These are phyloP conservation scores for Pilatotrama ljubarskyi DNA, from an alignment of 768 basidiomycete species.

Conservation along the genomic window DNA sequence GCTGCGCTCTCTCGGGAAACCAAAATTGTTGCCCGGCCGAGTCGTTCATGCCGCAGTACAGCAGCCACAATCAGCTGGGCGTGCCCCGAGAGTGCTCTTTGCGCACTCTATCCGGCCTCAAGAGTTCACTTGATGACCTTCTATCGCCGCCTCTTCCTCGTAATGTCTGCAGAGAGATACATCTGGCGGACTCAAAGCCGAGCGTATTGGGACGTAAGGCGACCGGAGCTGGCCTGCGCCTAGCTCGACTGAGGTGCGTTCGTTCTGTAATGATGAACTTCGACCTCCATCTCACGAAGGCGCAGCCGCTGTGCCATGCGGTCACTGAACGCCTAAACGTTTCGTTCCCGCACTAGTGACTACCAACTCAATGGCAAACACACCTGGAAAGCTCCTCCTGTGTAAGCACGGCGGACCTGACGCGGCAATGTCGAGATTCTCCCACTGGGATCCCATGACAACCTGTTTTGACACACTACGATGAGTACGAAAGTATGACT, in stretches of 20 bases:
- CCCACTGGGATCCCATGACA: neutral
- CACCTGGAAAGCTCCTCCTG: neutral
- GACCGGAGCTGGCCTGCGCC: too few relatives aligned
- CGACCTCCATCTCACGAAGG: neutral
- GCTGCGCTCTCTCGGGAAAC: neutral
- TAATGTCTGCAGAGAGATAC: too few relatives aligned
- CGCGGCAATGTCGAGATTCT: neutral
- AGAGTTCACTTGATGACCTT: too few relatives aligned
- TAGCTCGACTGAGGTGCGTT: too few relatives aligned
- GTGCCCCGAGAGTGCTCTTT: too few relatives aligned
- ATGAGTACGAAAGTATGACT: neutral
- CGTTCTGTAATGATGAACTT: neutral
- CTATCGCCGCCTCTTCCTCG: too few relatives aligned
- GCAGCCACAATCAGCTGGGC: neutral
- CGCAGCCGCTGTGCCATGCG: conserved; percentile 3
- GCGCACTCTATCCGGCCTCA: too few relatives aligned
- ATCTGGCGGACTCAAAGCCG: too few relatives aligned
- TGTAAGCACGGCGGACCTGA: neutral
- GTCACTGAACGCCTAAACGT: neutral
- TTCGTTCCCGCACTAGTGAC: conserved; percentile 1
- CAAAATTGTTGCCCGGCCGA: neutral
- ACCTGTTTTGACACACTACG: neutral
- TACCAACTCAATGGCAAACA: neutral
- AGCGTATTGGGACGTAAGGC: too few relatives aligned
- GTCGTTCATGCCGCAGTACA: neutral